Conservation (phyloP, 1,284 basidiomycete genomes). For the Irpex rosettiformis region DNA sequence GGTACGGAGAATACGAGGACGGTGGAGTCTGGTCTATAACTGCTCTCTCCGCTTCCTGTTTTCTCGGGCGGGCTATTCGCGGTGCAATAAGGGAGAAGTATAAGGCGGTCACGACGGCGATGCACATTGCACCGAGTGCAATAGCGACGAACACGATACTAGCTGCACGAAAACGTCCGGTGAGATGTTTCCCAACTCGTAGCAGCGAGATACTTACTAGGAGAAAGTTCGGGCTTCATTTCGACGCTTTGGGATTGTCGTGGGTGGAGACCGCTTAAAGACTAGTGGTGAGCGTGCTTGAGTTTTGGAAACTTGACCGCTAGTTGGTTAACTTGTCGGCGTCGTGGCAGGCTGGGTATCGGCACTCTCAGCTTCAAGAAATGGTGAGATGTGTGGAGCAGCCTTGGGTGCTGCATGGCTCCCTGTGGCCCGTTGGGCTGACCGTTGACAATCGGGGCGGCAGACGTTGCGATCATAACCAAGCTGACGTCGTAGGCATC, state of each 20-base stretch:
- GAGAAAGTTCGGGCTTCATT: neutral
- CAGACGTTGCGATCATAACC: neutral
- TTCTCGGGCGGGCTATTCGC: conserved; percentile 4
- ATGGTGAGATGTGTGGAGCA: too few species aligned
- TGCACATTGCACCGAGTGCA: conserved; percentile 20
- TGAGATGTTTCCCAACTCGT: too few species aligned
- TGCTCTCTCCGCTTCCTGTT: neutral
- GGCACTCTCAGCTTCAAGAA: too few species aligned
- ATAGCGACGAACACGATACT: conserved; percentile 21
- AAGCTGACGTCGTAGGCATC: neutral
- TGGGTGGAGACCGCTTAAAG: neutral
- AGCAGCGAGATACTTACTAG: neutral
- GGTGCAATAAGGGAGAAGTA: conserved; percentile 22
- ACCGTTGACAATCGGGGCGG: neutral
- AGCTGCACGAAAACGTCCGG: conserved; percentile 17
- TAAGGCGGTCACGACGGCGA: conserved; percentile 18
- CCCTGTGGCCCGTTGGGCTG: neutral
- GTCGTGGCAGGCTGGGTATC: neutral
- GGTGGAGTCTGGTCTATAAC: neutral
- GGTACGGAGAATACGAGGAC: neutral
- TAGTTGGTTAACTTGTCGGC: neutral
- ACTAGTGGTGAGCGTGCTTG: neutral
- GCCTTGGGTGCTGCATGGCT: neutral
- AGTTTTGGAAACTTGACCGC: neutral
- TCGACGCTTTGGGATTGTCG: neutral